Evolutionary conservation across 1,139 yeast species (phyloP).

Genomic region (Pichia norvegensis): DNA sequence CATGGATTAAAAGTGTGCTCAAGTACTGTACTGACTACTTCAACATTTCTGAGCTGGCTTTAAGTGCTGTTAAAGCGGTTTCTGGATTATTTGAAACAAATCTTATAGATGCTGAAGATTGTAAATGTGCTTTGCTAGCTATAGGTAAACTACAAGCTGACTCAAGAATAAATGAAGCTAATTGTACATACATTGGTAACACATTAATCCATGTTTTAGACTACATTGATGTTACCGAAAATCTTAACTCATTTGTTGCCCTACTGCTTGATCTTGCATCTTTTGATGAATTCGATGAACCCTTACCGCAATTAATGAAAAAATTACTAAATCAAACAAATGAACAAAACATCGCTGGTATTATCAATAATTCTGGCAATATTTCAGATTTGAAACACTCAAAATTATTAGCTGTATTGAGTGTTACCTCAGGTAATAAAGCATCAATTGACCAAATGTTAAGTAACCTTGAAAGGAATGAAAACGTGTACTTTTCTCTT

Average conservation of each 20-base stretch:
- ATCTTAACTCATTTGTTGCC: slow-evolving; percentile 11
- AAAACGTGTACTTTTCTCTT: slow-evolving; percentile 27
- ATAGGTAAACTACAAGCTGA: slow-evolving; percentile 11
- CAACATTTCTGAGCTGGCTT: slow-evolving; percentile 17
- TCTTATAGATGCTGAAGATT: slow-evolving; percentile 11
- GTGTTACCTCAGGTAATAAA: slow-evolving; percentile 30
- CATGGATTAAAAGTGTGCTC: slow-evolving; percentile 19
- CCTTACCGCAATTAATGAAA: slow-evolving; percentile 15
- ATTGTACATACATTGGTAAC: slow-evolving; percentile 10
- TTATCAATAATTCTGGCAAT: slow-evolving; percentile 14
- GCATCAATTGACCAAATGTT: slow-evolving; percentile 31
- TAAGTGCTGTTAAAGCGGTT: slow-evolving; percentile 16
- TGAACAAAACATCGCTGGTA: slow-evolving; percentile 5
- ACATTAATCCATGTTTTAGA: slow-evolving; percentile 13
- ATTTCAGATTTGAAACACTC: slow-evolving; percentile 19
- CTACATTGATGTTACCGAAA: slow-evolving; percentile 2
- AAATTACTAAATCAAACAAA: slow-evolving; percentile 13
- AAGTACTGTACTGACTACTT: slow-evolving; percentile 16
- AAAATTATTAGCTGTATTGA: slow-evolving; percentile 38
- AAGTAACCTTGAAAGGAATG: slow-evolving; percentile 26
- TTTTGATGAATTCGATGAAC: slow-evolving; percentile 15
- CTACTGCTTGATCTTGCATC: slow-evolving; percentile 4
- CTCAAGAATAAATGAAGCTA: slow-evolving; percentile 11
- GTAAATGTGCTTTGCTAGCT: slow-evolving; percentile 1
- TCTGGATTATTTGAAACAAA: slow-evolving; percentile 6